phyloP scores from a whole-genome alignment of 108 stramenopile species.

The Fistulifera solaris region DNA sequence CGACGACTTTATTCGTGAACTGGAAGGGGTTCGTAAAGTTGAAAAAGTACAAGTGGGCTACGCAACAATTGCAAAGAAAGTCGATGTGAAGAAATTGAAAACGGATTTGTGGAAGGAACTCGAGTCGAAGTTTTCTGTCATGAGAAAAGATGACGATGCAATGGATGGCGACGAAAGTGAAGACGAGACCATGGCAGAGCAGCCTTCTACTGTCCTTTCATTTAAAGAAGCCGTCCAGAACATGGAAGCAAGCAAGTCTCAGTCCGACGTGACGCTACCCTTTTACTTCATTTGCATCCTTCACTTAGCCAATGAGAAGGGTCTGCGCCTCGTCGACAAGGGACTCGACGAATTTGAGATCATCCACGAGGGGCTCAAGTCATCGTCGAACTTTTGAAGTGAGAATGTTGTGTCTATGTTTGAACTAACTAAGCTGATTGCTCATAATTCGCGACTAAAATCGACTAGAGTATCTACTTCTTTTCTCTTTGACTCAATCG shows the following conservation, averaged over 20 bases:
- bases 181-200: neutral
- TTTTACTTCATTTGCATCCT: slow-evolving; percentile 97
- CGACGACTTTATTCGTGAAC: slow-evolving; percentile 46
- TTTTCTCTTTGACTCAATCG: too few species aligned
- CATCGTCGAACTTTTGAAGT: too few species aligned
- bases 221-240: slow-evolving; percentile 69
- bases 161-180: slow-evolving; percentile 4
- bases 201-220: slow-evolving; percentile 20
- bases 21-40: slow-evolving; percentile 66
- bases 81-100: slow-evolving; percentile 85
- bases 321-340: slow-evolving; percentile 62
- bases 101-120: slow-evolving; percentile 79
- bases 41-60: slow-evolving; percentile 77
- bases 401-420: too few species aligned
- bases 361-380: slow-evolving; percentile 18
- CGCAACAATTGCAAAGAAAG: slow-evolving; percentile 84
- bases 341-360: slow-evolving; percentile 77
- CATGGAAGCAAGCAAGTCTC: slow-evolving; percentile 58
- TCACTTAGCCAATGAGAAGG: slow-evolving; percentile 98
- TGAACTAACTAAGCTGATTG: too few species aligned
- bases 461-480: too few species aligned
- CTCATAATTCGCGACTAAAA: too few species aligned
- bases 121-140: slow-evolving; percentile 24
- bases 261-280: slow-evolving; percentile 85
- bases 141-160: slow-evolving; percentile 9